Conservation (phyloP, 768 basidiomycete genomes). For the Suillus ampliporus region DNA sequence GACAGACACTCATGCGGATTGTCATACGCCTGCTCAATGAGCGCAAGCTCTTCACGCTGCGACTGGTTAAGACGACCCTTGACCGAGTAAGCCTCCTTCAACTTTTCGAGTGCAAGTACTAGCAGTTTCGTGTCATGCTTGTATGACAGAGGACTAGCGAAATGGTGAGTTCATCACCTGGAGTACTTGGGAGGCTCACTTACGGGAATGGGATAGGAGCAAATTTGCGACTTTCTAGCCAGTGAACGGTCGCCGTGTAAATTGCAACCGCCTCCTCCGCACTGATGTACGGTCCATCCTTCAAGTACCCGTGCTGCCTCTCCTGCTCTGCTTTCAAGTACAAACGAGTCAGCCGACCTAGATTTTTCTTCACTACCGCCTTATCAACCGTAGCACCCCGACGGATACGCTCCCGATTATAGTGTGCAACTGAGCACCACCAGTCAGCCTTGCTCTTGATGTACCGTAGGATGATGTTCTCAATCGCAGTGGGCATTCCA, state of each 20-base stretch:
- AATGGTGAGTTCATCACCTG: slow-evolving; percentile 8
- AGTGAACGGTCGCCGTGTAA: slow-evolving; percentile 98
- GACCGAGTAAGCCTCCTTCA: slow-evolving; percentile 99
- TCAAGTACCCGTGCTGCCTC: slow-evolving; percentile 96
- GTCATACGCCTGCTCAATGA: slow-evolving; percentile 99
- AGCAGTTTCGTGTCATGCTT: slow-evolving; percentile 99
- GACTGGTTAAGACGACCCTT: slow-evolving; percentile 98
- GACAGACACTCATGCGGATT: slow-evolving; percentile 99
- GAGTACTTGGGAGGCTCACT: slow-evolving; percentile 31
- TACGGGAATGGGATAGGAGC: slow-evolving; percentile 98
- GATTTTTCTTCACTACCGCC: slow-evolving; percentile 98
- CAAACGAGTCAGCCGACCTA: slow-evolving; percentile 95
- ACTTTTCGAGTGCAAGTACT: slow-evolving; percentile 94
- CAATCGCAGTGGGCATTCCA: slow-evolving; percentile 98
- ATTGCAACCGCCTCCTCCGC: slow-evolving; percentile 99
- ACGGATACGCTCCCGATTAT: slow-evolving; percentile 96
- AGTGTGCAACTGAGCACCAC: slow-evolving; percentile 98
- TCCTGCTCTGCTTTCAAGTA: slow-evolving; percentile 99
- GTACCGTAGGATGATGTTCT: slow-evolving; percentile 98
- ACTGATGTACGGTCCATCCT: slow-evolving; percentile 99
- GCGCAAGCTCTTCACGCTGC: slow-evolving; percentile 95
- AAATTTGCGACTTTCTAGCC: slow-evolving; percentile 98
- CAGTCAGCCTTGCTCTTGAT: slow-evolving; percentile 99
- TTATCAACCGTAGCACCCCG: slow-evolving; percentile 98
- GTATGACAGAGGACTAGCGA: slow-evolving; percentile 84